Conservation (phyloP, 2,329 filamentous ascomycete species). For the Thelonectria olida region DNA sequence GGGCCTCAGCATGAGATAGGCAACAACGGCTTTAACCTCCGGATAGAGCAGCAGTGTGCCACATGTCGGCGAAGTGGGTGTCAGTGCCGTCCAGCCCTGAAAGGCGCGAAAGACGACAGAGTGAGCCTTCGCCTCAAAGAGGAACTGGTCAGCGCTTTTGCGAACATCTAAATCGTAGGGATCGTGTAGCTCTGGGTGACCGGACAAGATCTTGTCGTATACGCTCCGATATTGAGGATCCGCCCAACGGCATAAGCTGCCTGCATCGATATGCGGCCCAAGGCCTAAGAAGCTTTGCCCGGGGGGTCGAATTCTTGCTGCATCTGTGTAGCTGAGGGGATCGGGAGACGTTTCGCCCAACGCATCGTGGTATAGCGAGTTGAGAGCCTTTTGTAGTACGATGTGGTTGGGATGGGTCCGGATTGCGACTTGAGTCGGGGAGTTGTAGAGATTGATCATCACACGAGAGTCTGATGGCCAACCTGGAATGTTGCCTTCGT, state of each 20-base stretch:
- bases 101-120: slow-evolving; percentile 50
- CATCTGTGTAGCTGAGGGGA: slow-evolving; percentile 51
- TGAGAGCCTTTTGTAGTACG: slow-evolving; percentile 46
- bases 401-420: slow-evolving; percentile 51
- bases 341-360: slow-evolving; percentile 41
- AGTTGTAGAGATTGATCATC: slow-evolving; percentile 50
- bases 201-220: slow-evolving; percentile 49
- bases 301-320: slow-evolving; percentile 48
- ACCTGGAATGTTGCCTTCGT: slow-evolving; percentile 40
- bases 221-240: slow-evolving; percentile 48
- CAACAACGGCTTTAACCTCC: slow-evolving; percentile 1
- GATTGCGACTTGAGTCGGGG: slow-evolving; percentile 49
- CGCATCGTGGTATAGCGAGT: slow-evolving; percentile 50
- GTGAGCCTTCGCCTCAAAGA: slow-evolving; percentile 48
- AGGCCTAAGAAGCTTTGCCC: slow-evolving; percentile 50
- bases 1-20: slow-evolving; percentile 16
- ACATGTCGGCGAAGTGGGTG: slow-evolving; percentile 41
- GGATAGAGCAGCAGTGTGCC: slow-evolving; percentile 53
- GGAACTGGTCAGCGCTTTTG: slow-evolving; percentile 44
- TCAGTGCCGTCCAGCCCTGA: slow-evolving; percentile 55
- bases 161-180: slow-evolving; percentile 48
- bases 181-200: slow-evolving; percentile 48
- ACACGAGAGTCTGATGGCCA: slow-evolving; percentile 49
- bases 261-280: slow-evolving; percentile 55
- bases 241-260: slow-evolving; percentile 53